Percentiles rank a stretch among this genome's conserved stretches.
Conservation (phyloP, 169 alveolate genomes). For the Plasmodium gonderi region DNA sequence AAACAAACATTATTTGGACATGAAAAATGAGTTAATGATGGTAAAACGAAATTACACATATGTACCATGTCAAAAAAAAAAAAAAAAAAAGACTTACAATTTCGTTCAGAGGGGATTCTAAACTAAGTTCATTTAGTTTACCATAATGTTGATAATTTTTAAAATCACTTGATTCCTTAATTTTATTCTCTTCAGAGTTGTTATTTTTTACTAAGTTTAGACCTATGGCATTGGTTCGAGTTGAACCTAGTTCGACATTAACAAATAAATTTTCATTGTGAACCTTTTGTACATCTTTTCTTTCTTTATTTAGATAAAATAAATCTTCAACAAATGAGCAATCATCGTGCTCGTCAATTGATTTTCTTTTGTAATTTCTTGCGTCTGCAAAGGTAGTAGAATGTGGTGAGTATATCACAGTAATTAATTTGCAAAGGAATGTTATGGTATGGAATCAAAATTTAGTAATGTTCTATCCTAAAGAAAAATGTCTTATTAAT, state of each 20-base stretch:
- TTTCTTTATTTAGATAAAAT: conserved; percentile 47
- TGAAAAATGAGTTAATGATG: background rate
- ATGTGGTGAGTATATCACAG: background rate
- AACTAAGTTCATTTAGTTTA: conserved; percentile 4
- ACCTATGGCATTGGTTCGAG: conserved; percentile 60
- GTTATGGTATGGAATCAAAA: background rate
- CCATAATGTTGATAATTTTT: background rate
- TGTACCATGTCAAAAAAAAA: too few relatives aligned
- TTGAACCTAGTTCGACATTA: conserved; percentile 42
- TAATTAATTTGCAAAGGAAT: background rate
- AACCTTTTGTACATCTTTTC: background rate
- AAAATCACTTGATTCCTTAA: conserved; percentile 8
- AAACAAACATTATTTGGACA: too few relatives aligned
- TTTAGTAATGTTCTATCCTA: too few relatives aligned
- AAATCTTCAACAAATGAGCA: conserved; percentile 48
- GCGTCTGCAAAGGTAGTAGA: conserved; percentile 19
- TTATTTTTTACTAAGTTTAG: background rate
- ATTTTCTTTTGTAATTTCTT: conserved; percentile 64
- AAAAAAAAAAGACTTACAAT: conserved; percentile 14
- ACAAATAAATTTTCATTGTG: conserved; percentile 14
- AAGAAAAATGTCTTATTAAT: background rate
- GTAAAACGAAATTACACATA: background rate
- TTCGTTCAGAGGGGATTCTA: conserved; percentile 69
- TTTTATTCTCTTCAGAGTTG: conserved; percentile 6
- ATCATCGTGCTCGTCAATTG: conserved; percentile 70